A percentile compares a stretch with the other conserved stretches of the same genome.
These are phyloP conservation scores for Aspergillus unguis DNA, from an alignment of 2,329 filamentous ascomycete genomes.

Conservation along the genomic window DNA sequence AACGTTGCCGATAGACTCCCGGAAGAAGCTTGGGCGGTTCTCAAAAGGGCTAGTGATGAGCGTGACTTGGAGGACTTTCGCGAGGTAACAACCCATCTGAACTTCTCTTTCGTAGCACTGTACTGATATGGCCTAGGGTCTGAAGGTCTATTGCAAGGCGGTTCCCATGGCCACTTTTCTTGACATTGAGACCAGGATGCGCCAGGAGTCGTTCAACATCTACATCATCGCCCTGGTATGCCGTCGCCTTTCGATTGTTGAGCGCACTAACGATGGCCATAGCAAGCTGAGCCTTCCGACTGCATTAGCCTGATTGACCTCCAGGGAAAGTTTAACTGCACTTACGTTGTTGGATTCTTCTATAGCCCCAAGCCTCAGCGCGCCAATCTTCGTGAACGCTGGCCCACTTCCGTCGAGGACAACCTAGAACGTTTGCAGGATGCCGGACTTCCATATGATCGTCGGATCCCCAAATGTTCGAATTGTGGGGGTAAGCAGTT, in stretches of 20 bases:
- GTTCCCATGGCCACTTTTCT: conserved; percentile 44
- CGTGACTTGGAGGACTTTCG: conserved; percentile 53
- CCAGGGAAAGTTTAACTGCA: conserved; percentile 51
- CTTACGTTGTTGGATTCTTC: conserved; percentile 51
- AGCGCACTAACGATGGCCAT: neutral
- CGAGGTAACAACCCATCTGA: conserved; percentile 29
- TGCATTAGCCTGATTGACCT: conserved; percentile 52
- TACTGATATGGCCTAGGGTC: conserved; percentile 29
- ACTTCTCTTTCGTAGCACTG: neutral
- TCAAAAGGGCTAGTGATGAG: conserved; percentile 49
- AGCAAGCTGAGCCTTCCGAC: conserved; percentile 42
- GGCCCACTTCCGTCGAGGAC: conserved; percentile 49
- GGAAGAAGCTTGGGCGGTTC: conserved; percentile 49
- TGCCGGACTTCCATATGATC: conserved; percentile 51
- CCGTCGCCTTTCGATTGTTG: neutral
- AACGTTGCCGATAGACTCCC: conserved; percentile 47
- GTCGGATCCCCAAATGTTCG: conserved; percentile 48
- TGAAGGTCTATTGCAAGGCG: conserved; percentile 53
- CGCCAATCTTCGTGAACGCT: conserved; percentile 44
- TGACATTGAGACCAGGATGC: conserved; percentile 52
- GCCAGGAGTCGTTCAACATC: conserved; percentile 45
- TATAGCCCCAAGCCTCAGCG: conserved; percentile 48
- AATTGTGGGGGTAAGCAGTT: conserved; percentile 47
- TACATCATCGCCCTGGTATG: conserved; percentile 53
- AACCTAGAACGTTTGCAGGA: conserved; percentile 52